A percentile compares a stretch with the other conserved stretches of the same genome.
These are phyloP conservation scores for Parmelia sp. DNA, from an alignment of 495 filamentous ascomycete species.

Conservation along the genomic window DNA sequence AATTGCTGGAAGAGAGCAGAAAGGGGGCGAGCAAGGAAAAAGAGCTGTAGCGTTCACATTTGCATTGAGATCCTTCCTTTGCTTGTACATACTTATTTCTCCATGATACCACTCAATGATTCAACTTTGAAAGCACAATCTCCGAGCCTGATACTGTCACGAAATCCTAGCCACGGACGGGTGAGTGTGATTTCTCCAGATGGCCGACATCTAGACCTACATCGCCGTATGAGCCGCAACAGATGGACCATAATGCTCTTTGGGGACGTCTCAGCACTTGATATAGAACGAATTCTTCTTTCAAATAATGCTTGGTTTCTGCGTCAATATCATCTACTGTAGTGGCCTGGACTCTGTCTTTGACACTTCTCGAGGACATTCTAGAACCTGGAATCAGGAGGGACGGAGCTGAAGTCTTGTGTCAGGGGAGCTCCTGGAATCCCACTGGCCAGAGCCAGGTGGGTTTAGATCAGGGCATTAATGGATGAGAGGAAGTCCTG, in stretches of 20 bases:
- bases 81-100: neutral
- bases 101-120: constrained; percentile 6
- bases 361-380: neutral
- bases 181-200: neutral
- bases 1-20: constrained; percentile 17
- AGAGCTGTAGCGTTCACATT: constrained; percentile 18
- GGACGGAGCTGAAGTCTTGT: neutral
- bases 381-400: too few relatives aligned
- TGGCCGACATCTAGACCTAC: neutral
- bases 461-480: neutral
- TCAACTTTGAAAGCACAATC: neutral
- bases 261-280: neutral
- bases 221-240: neutral
- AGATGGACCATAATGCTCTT: neutral
- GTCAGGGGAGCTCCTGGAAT: neutral
- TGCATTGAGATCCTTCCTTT: neutral
- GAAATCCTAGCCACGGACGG: neutral
- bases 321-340: neutral
- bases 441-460: neutral
- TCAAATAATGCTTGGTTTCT: neutral
- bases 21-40: constrained; percentile 26
- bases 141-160: neutral
- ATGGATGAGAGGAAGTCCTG: neutral
- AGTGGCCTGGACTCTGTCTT: neutral
- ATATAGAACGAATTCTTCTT: neutral